Evolutionary conservation across 2,329 filamentous ascomycete species (phyloP), one percentile per base, ranked within the genome.

Genomic region (Uncinocarpus reesii): DNA sequence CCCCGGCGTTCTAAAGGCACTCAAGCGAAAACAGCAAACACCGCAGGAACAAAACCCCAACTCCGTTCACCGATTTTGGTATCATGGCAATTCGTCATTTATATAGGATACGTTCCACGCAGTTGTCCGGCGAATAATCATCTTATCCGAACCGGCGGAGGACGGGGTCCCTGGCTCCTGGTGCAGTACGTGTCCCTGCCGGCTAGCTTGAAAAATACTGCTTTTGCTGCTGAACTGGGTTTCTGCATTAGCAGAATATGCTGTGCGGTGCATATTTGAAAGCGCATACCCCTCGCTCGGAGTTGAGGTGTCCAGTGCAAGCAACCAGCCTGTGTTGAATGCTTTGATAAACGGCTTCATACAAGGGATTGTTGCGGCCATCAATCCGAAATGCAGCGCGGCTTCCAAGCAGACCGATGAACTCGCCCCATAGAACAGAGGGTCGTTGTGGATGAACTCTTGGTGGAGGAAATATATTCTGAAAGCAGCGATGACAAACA

Each of bases 351-450:
- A 55, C 13, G 51, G 51, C 26, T 55, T 55, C 16, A 55, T 21
- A 18, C 51, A 53, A 15, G 53, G 51, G 31, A 55, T 55, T 20
- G 51, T 55, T 6, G 53, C 51, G 36, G 53, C 53, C 34, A 55
- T 55, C 24, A 55, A 32, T 15, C 46, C 45, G 32, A 51, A 55
- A 28, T 55, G 53, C 15, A 55, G 47, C 5, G 40, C 38, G 8
- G 47, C 28, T 45, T 55, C 53, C 37, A 55, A 34, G 24, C 42
- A 53, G 10, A 52, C 49, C 2, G 53, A 49, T 3, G 51, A 44
- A n/a, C 38, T 41, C 3, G 47, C 51, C 7, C 51, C 51, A 47
- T 52, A 51, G 24, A 53, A 53, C 3, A 55, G 24, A 20, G 47
- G 43, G 26, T 55, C 53, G 20, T 44, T 38, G 3, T 34, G 29